Percentiles rank a stretch among this genome's conserved stretches.
Conservation (phyloP, 1,284 basidiomycete genomes). For the Heterobasidion occidentale region DNA sequence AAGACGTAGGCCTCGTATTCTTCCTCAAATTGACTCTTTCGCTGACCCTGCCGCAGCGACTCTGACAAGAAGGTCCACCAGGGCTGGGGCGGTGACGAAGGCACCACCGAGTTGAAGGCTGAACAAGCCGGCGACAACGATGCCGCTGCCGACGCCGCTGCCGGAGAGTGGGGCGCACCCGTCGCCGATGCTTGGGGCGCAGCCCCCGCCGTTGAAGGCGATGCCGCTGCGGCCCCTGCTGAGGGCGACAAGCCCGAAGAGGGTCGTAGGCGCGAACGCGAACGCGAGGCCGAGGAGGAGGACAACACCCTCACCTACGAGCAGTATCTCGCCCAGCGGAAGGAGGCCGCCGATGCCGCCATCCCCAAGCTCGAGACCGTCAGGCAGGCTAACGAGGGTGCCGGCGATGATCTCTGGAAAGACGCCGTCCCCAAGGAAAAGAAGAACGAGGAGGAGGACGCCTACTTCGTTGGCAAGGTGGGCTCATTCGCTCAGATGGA, state of each 20-base stretch:
- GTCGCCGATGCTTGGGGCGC: conserved; percentile 16
- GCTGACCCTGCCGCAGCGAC: conserved; percentile 43
- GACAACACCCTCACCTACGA: conserved; percentile 89
- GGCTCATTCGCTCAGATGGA: conserved; percentile 5
- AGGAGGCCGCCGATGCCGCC: conserved; percentile 40
- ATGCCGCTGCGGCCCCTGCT: conserved; percentile 28
- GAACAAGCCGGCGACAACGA: conserved; percentile 50
- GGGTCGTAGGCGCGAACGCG: conserved; percentile 28
- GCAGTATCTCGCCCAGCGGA: conserved; percentile 74
- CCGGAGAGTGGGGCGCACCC: conserved; percentile 34
- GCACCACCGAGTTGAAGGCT: conserved; percentile 65
- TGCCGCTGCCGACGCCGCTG: conserved; percentile 26
- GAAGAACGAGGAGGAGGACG: conserved; percentile 47
- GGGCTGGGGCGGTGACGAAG: conserved; percentile 89
- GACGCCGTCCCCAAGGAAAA: conserved; percentile 55
- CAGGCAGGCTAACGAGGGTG: conserved; percentile 67
- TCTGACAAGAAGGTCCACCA: conserved; percentile 89
- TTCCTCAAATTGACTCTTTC: conserved; percentile 7
- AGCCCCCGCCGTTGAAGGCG: conserved; percentile 25
- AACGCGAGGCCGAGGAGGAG: conserved; percentile 74
- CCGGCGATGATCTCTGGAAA: conserved; percentile 46
- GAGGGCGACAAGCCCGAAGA: conserved; percentile 28
- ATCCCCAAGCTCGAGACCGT: conserved; percentile 62
- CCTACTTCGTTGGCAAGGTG: conserved; percentile 76
- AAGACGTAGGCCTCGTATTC: conserved; percentile 42